These are phyloP conservation scores for Podospora pseudopauciseta DNA, from an alignment of 495 filamentous ascomycete species.

Conservation along the genomic window DNA sequence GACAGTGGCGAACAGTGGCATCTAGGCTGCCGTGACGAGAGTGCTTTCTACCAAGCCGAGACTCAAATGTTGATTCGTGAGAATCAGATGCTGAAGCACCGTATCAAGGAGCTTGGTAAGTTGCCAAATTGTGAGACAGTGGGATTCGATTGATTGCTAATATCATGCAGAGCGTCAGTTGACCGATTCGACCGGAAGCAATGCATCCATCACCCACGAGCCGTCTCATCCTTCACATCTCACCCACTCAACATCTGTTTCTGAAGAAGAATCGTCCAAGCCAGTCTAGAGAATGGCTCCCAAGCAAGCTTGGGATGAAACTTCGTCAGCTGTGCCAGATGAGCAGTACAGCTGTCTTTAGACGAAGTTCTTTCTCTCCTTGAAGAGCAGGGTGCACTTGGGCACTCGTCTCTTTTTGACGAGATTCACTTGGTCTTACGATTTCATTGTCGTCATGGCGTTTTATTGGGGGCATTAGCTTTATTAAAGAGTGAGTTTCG, in stretches of 20 bases:
- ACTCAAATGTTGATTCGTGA: conserved; percentile 80
- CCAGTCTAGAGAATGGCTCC: neutral
- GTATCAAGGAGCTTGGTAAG: conserved; percentile 79
- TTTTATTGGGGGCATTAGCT: neutral
- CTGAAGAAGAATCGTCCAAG: conserved; percentile 16
- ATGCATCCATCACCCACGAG: conserved; percentile 34
- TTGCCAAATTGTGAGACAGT: neutral
- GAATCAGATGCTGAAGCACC: conserved; percentile 86
- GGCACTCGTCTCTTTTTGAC: neutral
- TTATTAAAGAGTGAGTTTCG: neutral
- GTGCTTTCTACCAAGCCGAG: conserved; percentile 88
- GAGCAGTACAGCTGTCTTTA: neutral
- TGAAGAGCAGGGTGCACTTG: neutral
- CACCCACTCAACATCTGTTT: conserved; percentile 23
- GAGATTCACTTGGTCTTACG: neutral
- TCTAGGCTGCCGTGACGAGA: conserved; percentile 65
- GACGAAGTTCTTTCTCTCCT: neutral
- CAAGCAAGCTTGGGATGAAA: neutral
- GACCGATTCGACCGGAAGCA: conserved; percentile 27
- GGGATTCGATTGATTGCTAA: conserved; percentile 1
- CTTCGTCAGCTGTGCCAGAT: neutral
- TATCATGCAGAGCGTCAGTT: conserved; percentile 34
- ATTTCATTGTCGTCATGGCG: neutral
- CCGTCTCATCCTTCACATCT: conserved; percentile 33
- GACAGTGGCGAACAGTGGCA: conserved; percentile 46